Evolutionary conservation across 805 yeast species (phyloP), one percentile per base, ranked within the genome.

Genomic region (Candida loeiensis): DNA sequence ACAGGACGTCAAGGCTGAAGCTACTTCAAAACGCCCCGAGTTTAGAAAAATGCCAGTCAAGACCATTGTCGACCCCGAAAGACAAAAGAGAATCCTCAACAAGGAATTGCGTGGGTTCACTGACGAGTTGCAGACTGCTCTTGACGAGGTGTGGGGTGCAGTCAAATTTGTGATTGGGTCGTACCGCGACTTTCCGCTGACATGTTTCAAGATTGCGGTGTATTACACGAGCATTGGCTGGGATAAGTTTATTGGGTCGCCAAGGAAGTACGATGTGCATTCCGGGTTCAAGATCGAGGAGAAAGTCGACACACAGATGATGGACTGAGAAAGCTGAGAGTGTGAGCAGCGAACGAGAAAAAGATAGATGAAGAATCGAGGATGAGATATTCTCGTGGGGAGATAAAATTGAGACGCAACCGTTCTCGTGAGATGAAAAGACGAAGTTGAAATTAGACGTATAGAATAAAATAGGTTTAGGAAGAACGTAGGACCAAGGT

Each of bases 211-310:
- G 26, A 47, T 77, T 40, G 47, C 63, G 7, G 48, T 88, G 36
- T 64, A 71, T 40, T 68, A 79, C 45, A 34, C 76, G 26, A 74
- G 73, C 43, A 64, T 69, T 28, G 71, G 76, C 58, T 91, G 96
- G 96, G 80, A 83, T 53, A 58, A 57, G 26, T 85, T 87, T 55
- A 71, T 87, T 41, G 95, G 95, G n/a, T 73, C 71, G 31, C 64
- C 57, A 4, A 22, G 20, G 19, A 25, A 16, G 9, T 44, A 33
- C 30, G 38, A 38, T 27, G 37, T 36, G 18, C 33, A 37, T 19
- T 32, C 36, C 13, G 44, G 30, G 21, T 32, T 41, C 28, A 40
- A 36, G 32, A 5, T 40, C 19, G 25, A 35, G 13, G 37, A 40
- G 13, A 4, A n/a, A n/a, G n/a, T n/a, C n/a, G n/a, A n/a, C n/a